Evolutionary conservation across 441 rosid genomes (phyloP), one percentile per base, ranked within the genome.

Genomic region (Lepidium campestre): DNA sequence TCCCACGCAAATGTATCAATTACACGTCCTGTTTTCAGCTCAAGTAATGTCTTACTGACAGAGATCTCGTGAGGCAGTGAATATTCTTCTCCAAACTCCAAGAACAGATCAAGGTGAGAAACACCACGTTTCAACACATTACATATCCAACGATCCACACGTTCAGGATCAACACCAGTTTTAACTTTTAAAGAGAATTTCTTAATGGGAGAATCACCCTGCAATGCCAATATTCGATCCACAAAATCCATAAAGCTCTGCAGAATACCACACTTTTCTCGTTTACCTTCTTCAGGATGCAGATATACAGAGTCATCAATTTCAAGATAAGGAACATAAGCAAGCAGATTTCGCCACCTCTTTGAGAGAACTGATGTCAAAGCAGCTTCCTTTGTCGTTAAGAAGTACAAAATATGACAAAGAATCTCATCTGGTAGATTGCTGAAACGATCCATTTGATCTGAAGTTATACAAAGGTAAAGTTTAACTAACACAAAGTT

Each of bases 351-450:
- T 17, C 48, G 68, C 68, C 74, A 70, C 15, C 74, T 54, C 14
- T 53, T 70, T 5, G 74, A 70, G 48, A 70, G 74, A 62, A 70
- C 14, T 35, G 74, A 54, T n/a, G 74, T 70, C 42, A 70, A 10
- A 7, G 68, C 76, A 72, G 76, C 76, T 34, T 72, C 76, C 35
- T 72, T 72, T 18, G 71, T 65, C n/a, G n/a, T n/a, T n/a, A 35
- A 35, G 31, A 56, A 56, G 2, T 62, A 67, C 37, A 66, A 35
- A 0, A 35, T 34, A 54, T 55, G 62, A 55, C 55, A 32, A 41
- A 66, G 25, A 66, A 66, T 1, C 18, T 55, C 71, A 6, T 54
- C 55, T 14, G 71, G 47, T 53, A 65, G 34, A 31, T 9, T 40
- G 15, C 62, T 13, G 17, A 29, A 0, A 1, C 4, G 61, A 65